Evolutionary conservation across 495 filamentous ascomycete genomes (phyloP), one percentile per base, ranked within the genome.

Genomic region (Neurospora sp.): DNA sequence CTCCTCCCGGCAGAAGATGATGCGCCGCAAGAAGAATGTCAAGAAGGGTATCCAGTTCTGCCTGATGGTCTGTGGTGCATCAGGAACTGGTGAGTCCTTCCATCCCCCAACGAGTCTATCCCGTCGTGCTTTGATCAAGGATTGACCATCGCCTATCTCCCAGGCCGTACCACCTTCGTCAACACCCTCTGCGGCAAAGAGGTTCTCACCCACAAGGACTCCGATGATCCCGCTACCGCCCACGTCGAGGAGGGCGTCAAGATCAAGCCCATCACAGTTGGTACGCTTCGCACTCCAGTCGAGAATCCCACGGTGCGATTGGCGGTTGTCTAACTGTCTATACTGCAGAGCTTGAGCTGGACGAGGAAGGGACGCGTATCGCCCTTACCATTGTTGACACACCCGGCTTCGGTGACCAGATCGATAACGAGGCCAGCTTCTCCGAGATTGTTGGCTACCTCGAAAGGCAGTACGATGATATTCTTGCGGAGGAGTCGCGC

Each of bases 11-110:
- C 84, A 94, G 92, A 92, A 94, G 82, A 94, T 96, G 91, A 94
- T 97, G 82, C 94, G 96, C 85, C 91, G 94, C 81, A 99, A 99
- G 94, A 99, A 99, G 90, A 98, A 98, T 88, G 95, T 98, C 85
- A 99, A 99, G 92, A 99, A 98, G 91, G 96, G 96, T 76, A 98
- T 99, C 80, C 96, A 98, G 88, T 99, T 99, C 87, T 98, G 95
- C 85, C 81, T 99, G 91, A 99, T 99, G 96, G 96, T 99, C 77
- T 98, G 96, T 82, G 96, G 96, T 85, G 95, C 96, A 80, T 97
- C 94, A 77, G 96, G 96, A 83, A 98, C 96, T 82, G 94, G 94
- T 98, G 89, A 77, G 89, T 85, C 61, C 75, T 48, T 41, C 38
- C 31, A 31, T 20, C 31, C 42, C 12, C 22, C 41, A 20, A 37